phyloP scores from a whole-genome alignment of 2,329 filamentous ascomycete species.

The Aspergillus terreus region DNA sequence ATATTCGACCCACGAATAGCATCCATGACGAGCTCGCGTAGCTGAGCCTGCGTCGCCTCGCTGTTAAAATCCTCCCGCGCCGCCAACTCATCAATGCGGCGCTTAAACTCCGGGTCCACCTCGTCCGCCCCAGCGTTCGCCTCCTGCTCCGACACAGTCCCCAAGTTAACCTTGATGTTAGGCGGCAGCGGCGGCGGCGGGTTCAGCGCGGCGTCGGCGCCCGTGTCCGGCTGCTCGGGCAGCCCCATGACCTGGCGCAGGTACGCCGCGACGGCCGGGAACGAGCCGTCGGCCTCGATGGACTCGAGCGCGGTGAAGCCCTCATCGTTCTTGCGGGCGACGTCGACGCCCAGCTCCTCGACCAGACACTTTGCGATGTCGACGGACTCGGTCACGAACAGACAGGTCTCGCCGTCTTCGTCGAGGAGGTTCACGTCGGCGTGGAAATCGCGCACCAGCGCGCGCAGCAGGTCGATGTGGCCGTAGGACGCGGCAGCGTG shows the following conservation, averaged over 20 bases:
- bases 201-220: conserved; percentile 31
- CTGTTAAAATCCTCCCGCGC: conserved; percentile 78
- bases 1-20: conserved; percentile 66
- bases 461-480: conserved; percentile 73
- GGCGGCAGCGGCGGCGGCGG: conserved; percentile 64
- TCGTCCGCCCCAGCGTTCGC: conserved; percentile 57
- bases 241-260: conserved; percentile 46
- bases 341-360: conserved; percentile 74
- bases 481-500: conserved; percentile 93
- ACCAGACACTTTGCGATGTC: conserved; percentile 75
- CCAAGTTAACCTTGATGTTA: conserved; percentile 73
- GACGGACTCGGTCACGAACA: conserved; percentile 84
- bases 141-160: conserved; percentile 62
- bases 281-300: conserved; percentile 74
- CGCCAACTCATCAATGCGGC: conserved; percentile 85
- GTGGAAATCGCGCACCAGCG: conserved; percentile 69
- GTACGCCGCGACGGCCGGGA: conserved; percentile 70
- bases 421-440: conserved; percentile 80
- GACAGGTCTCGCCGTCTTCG: conserved; percentile 88
- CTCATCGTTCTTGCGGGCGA: conserved; percentile 63
- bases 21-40: conserved; percentile 76
- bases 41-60: conserved; percentile 71
- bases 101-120: conserved; percentile 76
- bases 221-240: conserved; percentile 22
- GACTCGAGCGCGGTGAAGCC: conserved; percentile 78